Evolutionary conservation across 441 rosid species (phyloP), one percentile per base, ranked within the genome.

Genomic region (Jatropha podagrica): DNA sequence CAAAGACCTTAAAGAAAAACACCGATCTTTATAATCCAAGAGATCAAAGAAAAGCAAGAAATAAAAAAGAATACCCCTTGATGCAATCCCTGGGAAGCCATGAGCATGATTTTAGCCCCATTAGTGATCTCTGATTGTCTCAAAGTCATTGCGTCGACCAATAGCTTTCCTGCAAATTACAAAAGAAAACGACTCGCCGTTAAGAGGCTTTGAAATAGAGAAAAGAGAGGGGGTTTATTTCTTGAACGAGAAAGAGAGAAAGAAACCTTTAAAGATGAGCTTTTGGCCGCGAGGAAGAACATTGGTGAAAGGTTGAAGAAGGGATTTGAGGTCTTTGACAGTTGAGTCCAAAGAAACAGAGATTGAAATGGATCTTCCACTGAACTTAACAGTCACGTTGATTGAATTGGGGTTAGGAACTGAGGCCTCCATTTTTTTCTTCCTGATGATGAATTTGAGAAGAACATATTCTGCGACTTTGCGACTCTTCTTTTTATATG

Each of bases 251-350:
- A 32, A 32, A 23, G 12, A 60, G 40, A 56, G 5, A 61, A 6
- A 74, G 65, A 42, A 5, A 95, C 97, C 98, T 87, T 89, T 93
- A 78, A 80, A 91, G 76, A 95, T 95, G 85, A 95, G 92, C 83
- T 89, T 93, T 78, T 93, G 99, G 44, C 97, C 98, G 17, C 98
- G 97, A 64, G 98, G 91, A 77, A 95, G 98, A 75, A 93, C 98
- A 70, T 93, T 83, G 78, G 99, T 95, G 86, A 90, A 89, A 12
- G 97, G 88, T 78, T 90, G 95, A 38, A 93, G 96, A 74, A 85
- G 88, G 55, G 86, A 82, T 78, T 95, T 95, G 37, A 95, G 83
- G 52, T 88, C 88, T 82, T 84, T 84, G 80, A 88, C 69, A 4
- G 89, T 85, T 52, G 86, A 75, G 72, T 90, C 91, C 37, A 72